Conservation (phyloP, 1,139 yeast genomes). For the Taphrina betulina region DNA sequence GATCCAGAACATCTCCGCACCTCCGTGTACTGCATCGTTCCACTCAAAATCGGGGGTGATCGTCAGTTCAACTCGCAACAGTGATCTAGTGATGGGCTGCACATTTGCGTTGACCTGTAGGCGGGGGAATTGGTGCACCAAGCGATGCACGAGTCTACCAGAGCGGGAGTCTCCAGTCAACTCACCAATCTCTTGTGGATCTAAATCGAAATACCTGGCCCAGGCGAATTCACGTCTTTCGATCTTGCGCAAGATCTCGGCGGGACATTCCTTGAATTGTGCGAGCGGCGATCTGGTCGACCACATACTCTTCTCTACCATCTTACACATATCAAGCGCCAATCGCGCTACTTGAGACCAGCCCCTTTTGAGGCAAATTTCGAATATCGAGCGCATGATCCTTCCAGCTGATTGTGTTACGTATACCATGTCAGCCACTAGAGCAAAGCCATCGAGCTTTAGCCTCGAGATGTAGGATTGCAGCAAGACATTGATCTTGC, state of each 20-base stretch:
- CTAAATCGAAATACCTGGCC: constrained; percentile 68
- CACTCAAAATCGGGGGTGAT: constrained; percentile 73
- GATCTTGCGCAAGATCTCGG: constrained; percentile 65
- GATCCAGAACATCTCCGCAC: constrained; percentile 63
- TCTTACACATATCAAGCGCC: constrained; percentile 67
- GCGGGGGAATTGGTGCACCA: constrained; percentile 71
- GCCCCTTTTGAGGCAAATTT: constrained; percentile 65
- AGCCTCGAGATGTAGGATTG: constrained; percentile 82
- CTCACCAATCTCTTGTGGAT: constrained; percentile 75
- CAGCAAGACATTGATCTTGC: constrained; percentile 75
- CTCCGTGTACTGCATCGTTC: constrained; percentile 65
- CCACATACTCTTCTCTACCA: constrained; percentile 85
- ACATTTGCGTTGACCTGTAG: constrained; percentile 57
- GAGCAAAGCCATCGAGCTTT: constrained; percentile 79
- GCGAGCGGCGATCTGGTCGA: constrained; percentile 78
- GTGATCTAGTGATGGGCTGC: constrained; percentile 73
- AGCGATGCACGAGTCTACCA: constrained; percentile 62
- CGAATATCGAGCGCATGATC: constrained; percentile 78
- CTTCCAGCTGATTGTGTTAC: constrained; percentile 93
- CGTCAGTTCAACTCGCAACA: constrained; percentile 65
- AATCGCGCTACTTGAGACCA: constrained; percentile 69
- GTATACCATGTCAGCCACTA: constrained; percentile 90
- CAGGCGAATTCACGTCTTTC: constrained; percentile 85
- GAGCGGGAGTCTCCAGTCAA: constrained; percentile 70
- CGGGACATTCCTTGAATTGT: constrained; percentile 70